phyloP scores from a whole-genome alignment of 148 eudicot genomes.

The Amaranthus cruentus region DNA sequence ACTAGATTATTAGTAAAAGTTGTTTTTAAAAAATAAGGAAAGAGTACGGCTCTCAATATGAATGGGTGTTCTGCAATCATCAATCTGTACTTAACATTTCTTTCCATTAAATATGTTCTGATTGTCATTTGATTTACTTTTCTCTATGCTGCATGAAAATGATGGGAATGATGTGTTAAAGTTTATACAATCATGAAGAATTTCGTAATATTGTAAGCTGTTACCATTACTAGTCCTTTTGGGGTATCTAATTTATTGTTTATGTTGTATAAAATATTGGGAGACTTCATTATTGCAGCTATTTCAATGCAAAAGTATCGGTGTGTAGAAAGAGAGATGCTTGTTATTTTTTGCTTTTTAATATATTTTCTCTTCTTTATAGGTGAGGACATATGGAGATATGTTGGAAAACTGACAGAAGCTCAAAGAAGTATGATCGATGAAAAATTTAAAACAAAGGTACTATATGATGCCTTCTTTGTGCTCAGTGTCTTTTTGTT shows the following conservation, averaged over 20 bases:
- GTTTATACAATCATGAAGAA: background rate
- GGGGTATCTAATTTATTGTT: no score
- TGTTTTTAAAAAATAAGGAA: no score
- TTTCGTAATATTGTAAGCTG: background rate
- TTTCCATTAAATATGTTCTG: background rate
- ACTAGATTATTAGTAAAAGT: no score
- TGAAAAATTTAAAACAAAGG: conserved; percentile 96
- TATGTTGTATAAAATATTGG: background rate
- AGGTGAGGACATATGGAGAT: conserved; percentile 99
- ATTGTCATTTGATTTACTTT: background rate
- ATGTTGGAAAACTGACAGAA: conserved; percentile 83
- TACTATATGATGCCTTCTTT: conserved; percentile 19
- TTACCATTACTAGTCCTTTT: background rate
- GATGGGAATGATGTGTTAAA: background rate
- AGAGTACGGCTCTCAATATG: background rate
- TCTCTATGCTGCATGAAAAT: background rate
- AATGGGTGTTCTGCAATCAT: background rate
- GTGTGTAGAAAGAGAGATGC: background rate
- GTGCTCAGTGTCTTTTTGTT: background rate
- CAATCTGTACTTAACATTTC: background rate
- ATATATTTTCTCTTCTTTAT: background rate
- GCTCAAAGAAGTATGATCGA: conserved; percentile 97
- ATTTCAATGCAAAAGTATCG: background rate
- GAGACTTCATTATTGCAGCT: background rate
- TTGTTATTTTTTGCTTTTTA: background rate